A percentile compares a stretch with the other conserved stretches of the same genome.
Conservation (phyloP, 2,329 filamentous ascomycete genomes). For the Proliferodiscus dingleyae region DNA sequence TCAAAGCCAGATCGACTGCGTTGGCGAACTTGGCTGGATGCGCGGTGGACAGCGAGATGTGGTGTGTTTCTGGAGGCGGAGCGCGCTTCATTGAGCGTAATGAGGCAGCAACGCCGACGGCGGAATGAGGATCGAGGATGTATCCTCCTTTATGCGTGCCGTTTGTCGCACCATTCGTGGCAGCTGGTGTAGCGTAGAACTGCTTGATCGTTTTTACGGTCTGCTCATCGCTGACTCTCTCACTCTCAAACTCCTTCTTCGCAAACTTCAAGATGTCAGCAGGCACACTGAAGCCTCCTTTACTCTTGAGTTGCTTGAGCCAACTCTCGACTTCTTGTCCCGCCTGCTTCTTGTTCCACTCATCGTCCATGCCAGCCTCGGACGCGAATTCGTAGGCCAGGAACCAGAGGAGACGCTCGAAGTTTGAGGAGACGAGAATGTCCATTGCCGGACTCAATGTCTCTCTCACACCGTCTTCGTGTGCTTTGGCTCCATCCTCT, state of each 20-base stretch:
- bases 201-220: conserved; percentile 62
- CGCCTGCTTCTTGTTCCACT: conserved; percentile 62
- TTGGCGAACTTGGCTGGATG: conserved; percentile 93
- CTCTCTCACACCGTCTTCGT: conserved; percentile 74
- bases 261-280: conserved; percentile 66
- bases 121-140: conserved; percentile 87
- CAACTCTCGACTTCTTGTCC: conserved; percentile 73
- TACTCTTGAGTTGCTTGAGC: conserved; percentile 74
- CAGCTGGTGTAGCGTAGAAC: conserved; percentile 42
- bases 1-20: conserved; percentile 76
- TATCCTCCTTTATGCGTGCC: conserved; percentile 51
- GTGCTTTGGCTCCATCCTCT: conserved; percentile 55
- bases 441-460: conserved; percentile 96
- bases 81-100: conserved; percentile 59
- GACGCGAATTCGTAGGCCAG: conserved; percentile 69
- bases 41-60: conserved; percentile 86
- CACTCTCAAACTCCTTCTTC: conserved; percentile 72
- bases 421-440: conserved; percentile 93
- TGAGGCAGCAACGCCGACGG: conserved; percentile 78
- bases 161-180: conserved; percentile 28
- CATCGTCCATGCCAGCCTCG: conserved; percentile 55
- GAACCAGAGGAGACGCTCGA: conserved; percentile 94
- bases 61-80: conserved; percentile 43
- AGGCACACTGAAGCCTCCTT: conserved; percentile 79
- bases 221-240: conserved; percentile 62